Conservation (phyloP, 371 early-diverging fungal genomes). For the Mucor circinelloides region DNA sequence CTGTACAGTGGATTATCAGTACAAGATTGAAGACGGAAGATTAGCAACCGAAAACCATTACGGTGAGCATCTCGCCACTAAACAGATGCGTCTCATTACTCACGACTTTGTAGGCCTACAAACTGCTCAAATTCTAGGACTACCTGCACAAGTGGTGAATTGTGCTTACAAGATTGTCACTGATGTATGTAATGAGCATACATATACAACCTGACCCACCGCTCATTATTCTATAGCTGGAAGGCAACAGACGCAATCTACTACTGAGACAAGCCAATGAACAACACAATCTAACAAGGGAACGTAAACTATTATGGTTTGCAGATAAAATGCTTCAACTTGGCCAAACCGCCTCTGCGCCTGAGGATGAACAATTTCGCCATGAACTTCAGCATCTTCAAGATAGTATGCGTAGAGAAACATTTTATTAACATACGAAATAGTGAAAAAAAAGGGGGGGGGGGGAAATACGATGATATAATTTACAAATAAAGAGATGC, state of each 20-base stretch:
- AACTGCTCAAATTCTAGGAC: slow-evolving; percentile 52
- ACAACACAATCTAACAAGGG: slow-evolving; percentile 4
- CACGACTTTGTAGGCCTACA: slow-evolving; percentile 35
- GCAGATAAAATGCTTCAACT: slow-evolving; percentile 40
- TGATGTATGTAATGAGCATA: slow-evolving; percentile 22
- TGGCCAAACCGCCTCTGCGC: slow-evolving; percentile 1
- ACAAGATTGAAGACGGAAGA: slow-evolving; percentile 49
- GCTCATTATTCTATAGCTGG: too few relatives aligned
- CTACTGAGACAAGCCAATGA: background rate
- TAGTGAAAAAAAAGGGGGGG: background rate
- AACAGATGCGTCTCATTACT: too few relatives aligned
- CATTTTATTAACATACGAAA: background rate
- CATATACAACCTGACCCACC: too few relatives aligned
- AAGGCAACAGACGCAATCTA: background rate
- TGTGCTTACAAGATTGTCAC: slow-evolving; percentile 41
- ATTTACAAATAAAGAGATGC: slow-evolving; percentile 92
- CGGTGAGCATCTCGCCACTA: too few relatives aligned
- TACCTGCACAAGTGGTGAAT: slow-evolving; percentile 36
- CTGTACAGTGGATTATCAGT: slow-evolving; percentile 46
- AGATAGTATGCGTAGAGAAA: slow-evolving; percentile 15
- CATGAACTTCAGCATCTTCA: slow-evolving; percentile 18
- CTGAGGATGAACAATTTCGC: slow-evolving; percentile 17
- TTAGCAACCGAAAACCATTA: slow-evolving; percentile 35
- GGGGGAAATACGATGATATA: background rate
- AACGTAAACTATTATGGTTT: slow-evolving; percentile 40